Conservation (phyloP, 805 yeast species). For the Aciculoconidium aculeatum region DNA sequence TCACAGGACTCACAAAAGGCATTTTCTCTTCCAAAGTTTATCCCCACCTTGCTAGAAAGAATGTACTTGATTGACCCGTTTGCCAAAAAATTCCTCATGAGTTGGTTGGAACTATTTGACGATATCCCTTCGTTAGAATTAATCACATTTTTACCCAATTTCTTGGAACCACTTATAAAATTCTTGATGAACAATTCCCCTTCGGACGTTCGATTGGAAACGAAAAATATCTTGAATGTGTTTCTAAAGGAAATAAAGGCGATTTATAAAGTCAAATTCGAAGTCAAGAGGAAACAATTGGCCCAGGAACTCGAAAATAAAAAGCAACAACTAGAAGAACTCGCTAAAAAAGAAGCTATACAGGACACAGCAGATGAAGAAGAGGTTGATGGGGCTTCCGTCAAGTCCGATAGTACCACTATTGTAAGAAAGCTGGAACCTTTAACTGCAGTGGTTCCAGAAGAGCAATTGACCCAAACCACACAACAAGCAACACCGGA, state of each 20-base stretch:
- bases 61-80: slow-evolving; percentile 90
- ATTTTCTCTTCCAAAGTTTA: slow-evolving; percentile 79
- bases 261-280: slow-evolving; percentile 61
- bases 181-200: slow-evolving; percentile 75
- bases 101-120: slow-evolving; percentile 90
- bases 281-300: slow-evolving; percentile 31
- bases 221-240: slow-evolving; percentile 68
- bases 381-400: slow-evolving; percentile 18
- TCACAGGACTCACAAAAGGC: slow-evolving; percentile 59
- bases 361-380: slow-evolving; percentile 4
- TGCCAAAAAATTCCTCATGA: slow-evolving; percentile 83
- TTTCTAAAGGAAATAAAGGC: slow-evolving; percentile 76
- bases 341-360: too few relatives aligned
- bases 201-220: slow-evolving; percentile 80
- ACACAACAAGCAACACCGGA: slow-evolving; percentile 1
- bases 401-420: slow-evolving; percentile 22
- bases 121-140: slow-evolving; percentile 89
- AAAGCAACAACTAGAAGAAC: too few relatives aligned
- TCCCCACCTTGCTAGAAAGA: slow-evolving; percentile 86
- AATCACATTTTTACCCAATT: slow-evolving; percentile 81
- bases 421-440: slow-evolving; percentile 14
- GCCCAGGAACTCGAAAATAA: slow-evolving; percentile 11
- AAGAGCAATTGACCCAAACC: too few relatives aligned
- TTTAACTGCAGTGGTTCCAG: too few relatives aligned
- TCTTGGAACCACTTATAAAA: slow-evolving; percentile 74